Evolutionary conservation across 2,329 filamentous ascomycete genomes (phyloP).

Genomic region (Fusarium annulatum): DNA sequence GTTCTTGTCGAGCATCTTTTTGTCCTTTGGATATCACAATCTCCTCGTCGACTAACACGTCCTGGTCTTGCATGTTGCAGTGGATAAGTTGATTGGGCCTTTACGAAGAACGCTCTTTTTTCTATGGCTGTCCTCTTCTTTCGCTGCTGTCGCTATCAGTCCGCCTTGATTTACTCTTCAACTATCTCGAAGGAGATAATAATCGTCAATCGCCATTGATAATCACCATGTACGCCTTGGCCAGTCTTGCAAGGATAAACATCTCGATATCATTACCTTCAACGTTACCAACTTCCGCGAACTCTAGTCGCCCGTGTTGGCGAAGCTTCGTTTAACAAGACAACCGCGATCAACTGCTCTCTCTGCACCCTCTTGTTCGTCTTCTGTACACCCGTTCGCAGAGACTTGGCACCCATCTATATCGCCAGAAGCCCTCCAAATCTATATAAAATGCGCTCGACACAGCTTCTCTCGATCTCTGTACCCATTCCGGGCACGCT

Average conservation of each 20-base stretch:
- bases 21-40: not conserved
- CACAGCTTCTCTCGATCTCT: conserved; percentile 51
- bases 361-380: not conserved
- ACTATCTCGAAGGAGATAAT: conserved; percentile 6
- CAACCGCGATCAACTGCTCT: not conserved
- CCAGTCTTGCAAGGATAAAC: conserved; percentile 30
- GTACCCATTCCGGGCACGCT: conserved; percentile 56
- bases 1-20: conserved; percentile 11
- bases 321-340: conserved; percentile 1
- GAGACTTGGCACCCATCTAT: not conserved
- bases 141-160: not conserved
- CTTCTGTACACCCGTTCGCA: not conserved
- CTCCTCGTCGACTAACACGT: conserved; percentile 9
- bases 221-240: conserved; percentile 40
- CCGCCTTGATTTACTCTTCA: not conserved
- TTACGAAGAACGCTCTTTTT: not conserved
- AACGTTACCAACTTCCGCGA: conserved; percentile 8
- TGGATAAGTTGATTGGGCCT: not conserved
- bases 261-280: conserved; percentile 12
- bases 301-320: conserved; percentile 2
- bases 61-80: conserved; percentile 10
- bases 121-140: not conserved
- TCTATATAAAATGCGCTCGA: conserved; percentile 46
- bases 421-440: not conserved
- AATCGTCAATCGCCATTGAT: conserved; percentile 11